Evolutionary conservation across 306 rosid genomes (phyloP), one percentile per base, ranked within the genome.

Genomic region (Quercus wislizeni): DNA sequence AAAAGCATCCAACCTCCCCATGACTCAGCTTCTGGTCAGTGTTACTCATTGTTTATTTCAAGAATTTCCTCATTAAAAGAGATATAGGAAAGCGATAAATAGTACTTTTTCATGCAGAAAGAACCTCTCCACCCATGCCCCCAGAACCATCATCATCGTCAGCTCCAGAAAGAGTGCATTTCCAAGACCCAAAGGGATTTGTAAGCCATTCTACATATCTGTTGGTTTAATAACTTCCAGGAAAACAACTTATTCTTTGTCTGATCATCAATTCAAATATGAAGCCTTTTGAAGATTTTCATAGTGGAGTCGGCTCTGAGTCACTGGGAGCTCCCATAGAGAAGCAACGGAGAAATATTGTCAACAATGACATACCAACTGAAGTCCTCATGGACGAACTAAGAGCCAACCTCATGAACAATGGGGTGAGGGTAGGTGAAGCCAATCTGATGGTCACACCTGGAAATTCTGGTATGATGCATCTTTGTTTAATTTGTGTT

Each of bases 11-110:
- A 83, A 71, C 82, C 86, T 61, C 85, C 88, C 69, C 89, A 64
- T 13, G 89, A 76, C 69, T 92, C 88, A 41, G 88, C 88, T 59
- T 88, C 91, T 85, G 99, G 99, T 93, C 58, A 82, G 89, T 76
- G 63, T n/a, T 81, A 19, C 27, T 30, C 31, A 38, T 62, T 46
- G 20, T 61, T 67, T n/a, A 4, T 63, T 72, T 35, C 23, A 69
- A 51, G 20, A 69, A 49, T 6, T 67, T 80, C 28, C 51, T 13
- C 58, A 49, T 27, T 2, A 25, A 15, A 55, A 54, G 14, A 54
- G 70, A 6, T 20, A 28, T 9, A 25, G 59, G 55, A 85, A 70
- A 30, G 56, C 38, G 79, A 80, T 76, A 55, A 28, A 10, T 52
- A 55, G 13, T 56, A 71, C 28, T 52, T 80, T 33, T 71, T 35